Evolutionary conservation across 192 early-diverging fungal genomes (phyloP), one percentile per base, ranked within the genome.

Genomic region (Coemansia guatemalensis): DNA sequence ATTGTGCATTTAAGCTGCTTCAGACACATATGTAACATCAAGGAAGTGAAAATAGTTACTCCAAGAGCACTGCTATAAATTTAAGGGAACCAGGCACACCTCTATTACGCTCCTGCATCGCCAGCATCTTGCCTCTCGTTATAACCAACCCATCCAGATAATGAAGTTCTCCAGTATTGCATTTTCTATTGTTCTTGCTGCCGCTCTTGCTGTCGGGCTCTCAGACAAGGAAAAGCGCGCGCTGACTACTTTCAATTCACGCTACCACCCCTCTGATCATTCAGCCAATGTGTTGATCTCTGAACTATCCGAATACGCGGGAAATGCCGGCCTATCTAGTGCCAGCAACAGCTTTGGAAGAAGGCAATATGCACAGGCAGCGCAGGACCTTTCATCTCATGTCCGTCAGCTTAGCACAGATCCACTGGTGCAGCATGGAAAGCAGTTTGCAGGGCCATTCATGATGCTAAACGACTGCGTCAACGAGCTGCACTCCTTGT

Each of bases 211-310:
- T 7, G 57, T 44, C 1, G 51, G 58, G 4, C 33, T 75, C 24
- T 54, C 62, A 0, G 73, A 75, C 51, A 69, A 66, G 56, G 72
- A 68, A 52, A 75, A 66, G 25, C 47, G 44, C 3, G 73, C 67
- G 0, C 32, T 75, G 32, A 35, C 48, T 6, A 24, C 26, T 8
- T 69, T 75, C 57, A 33, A 26, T 11, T 30, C 29, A 2, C 44
- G 53, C 11, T 51, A 65, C 35, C 73, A 75, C 44, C 58, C 73
- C 32, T n/a, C 27, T n/a, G 58, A 62, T 48, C 62, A 65, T 48
- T 30, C 24, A 3, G 26, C 58, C 5, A 17, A 53, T 4, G 33
- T 61, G 1, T 55, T 70, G 2, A 26, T 63, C 14, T 22, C 49
- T 9, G 68, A 70, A 59, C 60, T 75, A 25, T 63, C 68, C 1